Evolutionary conservation across 177 flowering plant genomes (phyloP).

Genomic region (Vitis hybrid): DNA sequence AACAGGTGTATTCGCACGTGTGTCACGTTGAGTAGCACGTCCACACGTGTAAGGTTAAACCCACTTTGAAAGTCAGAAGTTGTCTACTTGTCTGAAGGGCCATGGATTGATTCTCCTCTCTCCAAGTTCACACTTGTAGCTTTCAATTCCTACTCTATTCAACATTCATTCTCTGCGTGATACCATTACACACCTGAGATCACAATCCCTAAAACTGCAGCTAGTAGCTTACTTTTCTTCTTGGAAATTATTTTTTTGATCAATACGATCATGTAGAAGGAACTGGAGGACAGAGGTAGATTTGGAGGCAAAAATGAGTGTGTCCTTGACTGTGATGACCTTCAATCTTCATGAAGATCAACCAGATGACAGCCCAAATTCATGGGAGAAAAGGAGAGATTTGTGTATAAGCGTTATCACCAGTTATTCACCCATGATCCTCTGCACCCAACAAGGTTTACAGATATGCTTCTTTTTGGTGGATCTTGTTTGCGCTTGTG

Average conservation of each 20-base stretch:
- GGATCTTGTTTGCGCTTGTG: slow-evolving; percentile 14
- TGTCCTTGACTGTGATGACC: slow-evolving; percentile 81
- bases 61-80: too few relatives aligned
- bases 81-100: too few relatives aligned
- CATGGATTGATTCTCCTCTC: too few relatives aligned
- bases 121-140: too few relatives aligned
- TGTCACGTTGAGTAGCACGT: too few relatives aligned
- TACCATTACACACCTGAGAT: too few relatives aligned
- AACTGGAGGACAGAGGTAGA: neutral
- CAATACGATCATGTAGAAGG: slow-evolving; percentile 20
- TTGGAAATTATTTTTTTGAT: neutral
- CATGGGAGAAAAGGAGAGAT: slow-evolving; percentile 89
- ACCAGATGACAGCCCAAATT: slow-evolving; percentile 68
- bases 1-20: too few relatives aligned
- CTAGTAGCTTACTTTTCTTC: too few relatives aligned
- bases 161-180: too few relatives aligned
- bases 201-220: too few relatives aligned
- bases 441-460: slow-evolving; percentile 93
- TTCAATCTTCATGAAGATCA: slow-evolving; percentile 90
- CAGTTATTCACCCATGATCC: slow-evolving; percentile 80
- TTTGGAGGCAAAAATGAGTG: slow-evolving; percentile 56
- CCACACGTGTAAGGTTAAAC: too few relatives aligned
- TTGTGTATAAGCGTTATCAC: slow-evolving; percentile 88
- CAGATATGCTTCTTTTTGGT: neutral
- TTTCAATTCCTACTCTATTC: too few relatives aligned